Evolutionary conservation across 495 filamentous ascomycete genomes (phyloP).

Genomic region (Aspergillus sclerotiicarbonarius): DNA sequence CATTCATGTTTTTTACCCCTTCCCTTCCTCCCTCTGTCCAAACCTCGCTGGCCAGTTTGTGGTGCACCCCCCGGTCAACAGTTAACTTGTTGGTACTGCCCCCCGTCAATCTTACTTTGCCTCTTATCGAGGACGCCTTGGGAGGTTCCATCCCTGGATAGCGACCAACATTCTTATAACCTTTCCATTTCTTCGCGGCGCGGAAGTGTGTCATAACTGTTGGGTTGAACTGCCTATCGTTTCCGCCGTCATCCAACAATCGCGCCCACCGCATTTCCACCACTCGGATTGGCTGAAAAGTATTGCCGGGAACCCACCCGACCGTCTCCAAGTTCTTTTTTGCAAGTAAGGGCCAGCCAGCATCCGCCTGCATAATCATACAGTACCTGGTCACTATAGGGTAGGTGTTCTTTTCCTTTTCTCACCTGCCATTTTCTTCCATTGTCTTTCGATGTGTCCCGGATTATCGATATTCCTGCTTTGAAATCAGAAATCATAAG

Average conservation of each 20-base stretch:
- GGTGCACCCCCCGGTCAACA: background rate
- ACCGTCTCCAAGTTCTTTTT: constrained; percentile 22
- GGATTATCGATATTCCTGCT: constrained; percentile 6
- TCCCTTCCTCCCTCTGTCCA: constrained; percentile 1
- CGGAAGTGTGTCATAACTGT: background rate
- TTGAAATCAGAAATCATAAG: constrained; percentile 6
- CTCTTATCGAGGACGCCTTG: background rate
- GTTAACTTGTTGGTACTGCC: background rate
- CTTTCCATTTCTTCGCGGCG: background rate
- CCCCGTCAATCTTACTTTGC: background rate
- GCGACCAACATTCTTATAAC: constrained; percentile 5
- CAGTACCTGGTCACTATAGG: constrained; percentile 9
- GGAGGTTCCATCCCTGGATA: background rate
- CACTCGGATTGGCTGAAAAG: constrained; percentile 23
- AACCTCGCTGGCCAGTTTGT: background rate
- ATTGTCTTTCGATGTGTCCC: background rate
- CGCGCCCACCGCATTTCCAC: constrained; percentile 6
- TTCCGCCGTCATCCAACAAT: constrained; percentile 7
- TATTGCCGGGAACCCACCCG: constrained; percentile 22
- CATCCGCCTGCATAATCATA: constrained; percentile 18
- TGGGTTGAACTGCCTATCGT: constrained; percentile 7
- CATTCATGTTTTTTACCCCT: constrained; percentile 20
- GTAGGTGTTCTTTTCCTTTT: constrained; percentile 11
- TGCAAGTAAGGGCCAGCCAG: constrained; percentile 15
- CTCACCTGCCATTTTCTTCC: constrained; percentile 1